Evolutionary conservation across 768 basidiomycete species (phyloP).

Genomic region (Suillus tomentosus): DNA sequence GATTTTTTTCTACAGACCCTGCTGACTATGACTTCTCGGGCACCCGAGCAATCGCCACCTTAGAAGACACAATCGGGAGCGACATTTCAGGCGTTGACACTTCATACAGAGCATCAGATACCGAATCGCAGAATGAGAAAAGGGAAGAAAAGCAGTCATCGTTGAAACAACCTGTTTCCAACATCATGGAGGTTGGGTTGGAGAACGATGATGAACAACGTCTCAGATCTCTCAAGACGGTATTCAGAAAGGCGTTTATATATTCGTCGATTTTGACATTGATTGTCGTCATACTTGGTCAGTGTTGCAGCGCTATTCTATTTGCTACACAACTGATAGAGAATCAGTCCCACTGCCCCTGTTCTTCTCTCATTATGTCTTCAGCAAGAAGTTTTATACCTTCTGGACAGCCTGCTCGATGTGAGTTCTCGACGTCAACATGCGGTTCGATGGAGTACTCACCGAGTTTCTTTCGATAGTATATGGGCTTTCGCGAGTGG

Average conservation of each 20-base stretch:
- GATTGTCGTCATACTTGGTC: conserved; percentile 39
- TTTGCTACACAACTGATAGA: conserved; percentile 5
- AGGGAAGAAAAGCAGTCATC: conserved; percentile 4
- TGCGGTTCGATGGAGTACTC: not conserved
- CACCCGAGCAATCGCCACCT: conserved; percentile 36
- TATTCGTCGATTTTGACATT: conserved; percentile 36
- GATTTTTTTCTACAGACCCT: conserved; percentile 26
- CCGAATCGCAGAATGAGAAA: conserved; percentile 21
- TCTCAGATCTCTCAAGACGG: conserved; percentile 24
- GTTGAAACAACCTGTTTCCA: not conserved
- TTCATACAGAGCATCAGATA: conserved; percentile 10
- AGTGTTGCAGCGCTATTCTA: conserved; percentile 5
- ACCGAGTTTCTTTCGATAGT: conserved; percentile 20
- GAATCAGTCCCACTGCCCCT: conserved; percentile 38
- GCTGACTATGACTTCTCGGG: conserved; percentile 41
- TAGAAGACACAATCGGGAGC: conserved; percentile 22
- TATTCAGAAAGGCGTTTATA: conserved; percentile 36
- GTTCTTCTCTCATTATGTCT: conserved; percentile 42
- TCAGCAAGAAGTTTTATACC: conserved; percentile 36
- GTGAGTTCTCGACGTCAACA: conserved; percentile 23
- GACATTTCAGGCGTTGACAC: not conserved
- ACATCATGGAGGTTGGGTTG: conserved; percentile 6
- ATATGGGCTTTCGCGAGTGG: conserved; percentile 40
- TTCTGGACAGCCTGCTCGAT: conserved; percentile 44
- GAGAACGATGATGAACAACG: conserved; percentile 13